phyloP scores from a whole-genome alignment of 2,329 filamentous ascomycete species.

The Ophiostoma sp. region DNA sequence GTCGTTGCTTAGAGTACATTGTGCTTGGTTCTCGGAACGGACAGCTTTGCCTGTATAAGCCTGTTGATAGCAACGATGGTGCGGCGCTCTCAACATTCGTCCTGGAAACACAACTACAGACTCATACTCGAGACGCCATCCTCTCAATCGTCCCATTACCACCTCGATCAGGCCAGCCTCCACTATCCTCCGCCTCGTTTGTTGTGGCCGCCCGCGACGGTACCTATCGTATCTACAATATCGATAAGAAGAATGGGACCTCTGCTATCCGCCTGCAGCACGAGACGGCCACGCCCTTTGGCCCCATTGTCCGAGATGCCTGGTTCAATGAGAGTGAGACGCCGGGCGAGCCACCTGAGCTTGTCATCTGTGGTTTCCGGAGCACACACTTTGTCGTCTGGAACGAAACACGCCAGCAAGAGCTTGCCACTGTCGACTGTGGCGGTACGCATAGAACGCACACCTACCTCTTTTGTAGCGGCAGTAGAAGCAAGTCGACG shows the following conservation, averaged over 20 bases:
- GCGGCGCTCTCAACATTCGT: constrained; percentile 30
- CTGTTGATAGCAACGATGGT: constrained; percentile 25
- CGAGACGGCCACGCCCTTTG: constrained; percentile 67
- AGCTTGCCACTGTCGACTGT: constrained; percentile 73
- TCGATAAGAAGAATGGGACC: neutral
- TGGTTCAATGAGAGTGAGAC: constrained; percentile 51
- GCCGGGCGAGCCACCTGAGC: constrained; percentile 43
- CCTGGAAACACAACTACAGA: constrained; percentile 34
- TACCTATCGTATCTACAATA: constrained; percentile 64
- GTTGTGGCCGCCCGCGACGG: constrained; percentile 77
- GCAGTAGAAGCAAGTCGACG: constrained; percentile 31
- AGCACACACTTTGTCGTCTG: constrained; percentile 78
- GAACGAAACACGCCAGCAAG: constrained; percentile 70
- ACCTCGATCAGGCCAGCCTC: constrained; percentile 30
- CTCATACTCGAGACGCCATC: constrained; percentile 51
- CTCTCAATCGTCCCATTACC: constrained; percentile 61
- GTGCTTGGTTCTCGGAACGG: constrained; percentile 58
- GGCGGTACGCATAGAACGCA: constrained; percentile 83
- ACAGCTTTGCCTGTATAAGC: constrained; percentile 44
- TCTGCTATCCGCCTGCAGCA: constrained; percentile 57
- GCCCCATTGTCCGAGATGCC: constrained; percentile 72
- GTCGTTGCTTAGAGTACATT: constrained; percentile 38
- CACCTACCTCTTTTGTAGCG: constrained; percentile 45
- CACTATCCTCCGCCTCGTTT: constrained; percentile 52
- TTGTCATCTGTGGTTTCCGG: constrained; percentile 79